phyloP scores from a whole-genome alignment of 2,329 filamentous ascomycete species.

The Venturia aucupariae region DNA sequence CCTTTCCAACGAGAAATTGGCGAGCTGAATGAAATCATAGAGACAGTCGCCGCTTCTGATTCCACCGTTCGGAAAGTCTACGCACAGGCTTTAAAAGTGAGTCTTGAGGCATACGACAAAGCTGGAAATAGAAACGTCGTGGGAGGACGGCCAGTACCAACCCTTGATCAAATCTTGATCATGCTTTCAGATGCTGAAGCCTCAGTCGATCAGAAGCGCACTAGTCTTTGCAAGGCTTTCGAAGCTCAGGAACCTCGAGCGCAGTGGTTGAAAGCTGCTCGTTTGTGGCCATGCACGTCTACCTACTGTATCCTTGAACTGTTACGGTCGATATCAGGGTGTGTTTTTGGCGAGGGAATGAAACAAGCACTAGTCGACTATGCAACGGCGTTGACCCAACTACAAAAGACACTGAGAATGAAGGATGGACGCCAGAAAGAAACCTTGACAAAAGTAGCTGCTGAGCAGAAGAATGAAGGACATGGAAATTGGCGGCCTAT shows the following conservation, averaged over 20 bases:
- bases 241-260: neutral
- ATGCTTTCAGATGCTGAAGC: too few species aligned
- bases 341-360: conserved; percentile 26
- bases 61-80: neutral
- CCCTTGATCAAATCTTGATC: too few species aligned
- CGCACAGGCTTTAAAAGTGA: neutral
- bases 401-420: conserved; percentile 37
- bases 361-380: conserved; percentile 32
- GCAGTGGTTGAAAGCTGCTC: conserved; percentile 31
- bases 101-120: neutral
- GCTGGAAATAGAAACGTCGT: neutral
- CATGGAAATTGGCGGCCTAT: conserved; percentile 45
- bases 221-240: neutral
- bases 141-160: too few species aligned
- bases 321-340: conserved; percentile 27
- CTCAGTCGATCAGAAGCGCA: neutral
- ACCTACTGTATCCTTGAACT: conserved; percentile 36
- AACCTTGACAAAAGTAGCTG: conserved; percentile 21
- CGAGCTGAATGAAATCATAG: neutral
- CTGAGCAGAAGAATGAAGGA: conserved; percentile 36
- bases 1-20: neutral
- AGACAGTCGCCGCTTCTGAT: neutral
- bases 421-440: conserved; percentile 19
- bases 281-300: conserved; percentile 38
- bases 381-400: conserved; percentile 30